Evolutionary conservation across 805 yeast genomes (phyloP), one percentile per base, ranked within the genome.

Genomic region (Peterozyma toletana): DNA sequence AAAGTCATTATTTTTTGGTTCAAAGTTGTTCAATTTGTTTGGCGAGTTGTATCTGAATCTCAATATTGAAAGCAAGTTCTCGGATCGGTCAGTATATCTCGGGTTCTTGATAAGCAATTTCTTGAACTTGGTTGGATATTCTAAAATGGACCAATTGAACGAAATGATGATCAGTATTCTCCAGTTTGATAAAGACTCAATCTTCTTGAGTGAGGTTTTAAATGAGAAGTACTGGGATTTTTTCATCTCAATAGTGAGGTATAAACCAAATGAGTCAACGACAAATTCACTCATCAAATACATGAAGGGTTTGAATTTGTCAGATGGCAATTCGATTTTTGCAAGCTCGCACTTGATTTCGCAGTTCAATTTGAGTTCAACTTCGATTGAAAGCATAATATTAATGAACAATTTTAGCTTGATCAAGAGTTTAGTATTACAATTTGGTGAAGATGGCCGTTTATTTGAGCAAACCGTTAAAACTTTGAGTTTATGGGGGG

Each of bases 1-100:
- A 13, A 37, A 37, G 17, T 18, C 40, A 11, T 29, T 44, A 18
- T 40, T 44, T 33, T 44, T 40, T 14, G 47, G 47, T 7, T 44
- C 47, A 13, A 44, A 44, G 37, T 7, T 44, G 16, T 38, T 40
- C 13, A 35, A 35, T n/a, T 10, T n/a, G 11, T 40, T 29, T 30
- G 16, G 37, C 14, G 33, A 13, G 31, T 14, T 36, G 5, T 21
- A 3, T 37, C 21, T 36, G 9, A 38, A 44, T n/a, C 13, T 27
- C 11, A 13, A 16, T 9, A 18, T 40, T 11, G 31, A 36, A 6
- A 31, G 29, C 11, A 10, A 33, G 15, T 44, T 30, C 29, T 21
- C 46, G 13, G 14, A 30, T 9, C 5, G 16, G 5, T 31, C 10
- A 11, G 16, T 11, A 3, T 44, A 29, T 16, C 11, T 37, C 15